A percentile compares a stretch with the other conserved stretches of the same genome.
These are phyloP conservation scores for Trichoderma afroharzianum DNA, from an alignment of 2,329 filamentous ascomycete genomes.

Conservation along the genomic window DNA sequence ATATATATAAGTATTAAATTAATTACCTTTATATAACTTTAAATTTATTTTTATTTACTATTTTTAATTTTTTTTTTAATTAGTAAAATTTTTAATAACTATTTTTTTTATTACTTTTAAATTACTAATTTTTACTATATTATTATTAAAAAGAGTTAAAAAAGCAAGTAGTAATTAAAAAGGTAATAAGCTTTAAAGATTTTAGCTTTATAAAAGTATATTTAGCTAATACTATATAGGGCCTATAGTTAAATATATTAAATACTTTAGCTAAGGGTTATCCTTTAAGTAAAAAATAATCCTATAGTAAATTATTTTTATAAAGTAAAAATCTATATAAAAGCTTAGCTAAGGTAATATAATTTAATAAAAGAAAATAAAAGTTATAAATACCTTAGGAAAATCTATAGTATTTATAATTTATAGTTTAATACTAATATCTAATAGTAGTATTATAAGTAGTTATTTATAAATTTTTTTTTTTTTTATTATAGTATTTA, in stretches of 20 bases:
- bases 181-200: not conserved
- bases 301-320: not conserved
- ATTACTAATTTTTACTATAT: not conserved
- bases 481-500: too few species aligned
- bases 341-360: slow-evolving; percentile 7
- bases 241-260: not conserved
- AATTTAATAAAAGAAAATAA: not conserved
- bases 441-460: not conserved
- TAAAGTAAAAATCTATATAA: slow-evolving; percentile 10
- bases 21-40: not conserved
- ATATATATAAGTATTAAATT: not conserved
- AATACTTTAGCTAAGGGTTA: slow-evolving; percentile 6
- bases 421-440: not conserved
- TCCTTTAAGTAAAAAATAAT: slow-evolving; percentile 7
- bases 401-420: slow-evolving; percentile 4
- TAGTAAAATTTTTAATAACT: not conserved
- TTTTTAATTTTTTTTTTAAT: not conserved
- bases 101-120: not conserved
- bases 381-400: slow-evolving; percentile 3
- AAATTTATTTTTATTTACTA: not conserved
- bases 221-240: not conserved
- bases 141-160: not conserved
- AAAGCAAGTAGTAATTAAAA: not conserved
- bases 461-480: not conserved
- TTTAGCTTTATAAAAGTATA: not conserved